Percentiles rank a stretch among this genome's conserved stretches.
phyloP scores from a whole-genome alignment of 176 grass and related monocot genomes.

The Eleusine coracana region DNA sequence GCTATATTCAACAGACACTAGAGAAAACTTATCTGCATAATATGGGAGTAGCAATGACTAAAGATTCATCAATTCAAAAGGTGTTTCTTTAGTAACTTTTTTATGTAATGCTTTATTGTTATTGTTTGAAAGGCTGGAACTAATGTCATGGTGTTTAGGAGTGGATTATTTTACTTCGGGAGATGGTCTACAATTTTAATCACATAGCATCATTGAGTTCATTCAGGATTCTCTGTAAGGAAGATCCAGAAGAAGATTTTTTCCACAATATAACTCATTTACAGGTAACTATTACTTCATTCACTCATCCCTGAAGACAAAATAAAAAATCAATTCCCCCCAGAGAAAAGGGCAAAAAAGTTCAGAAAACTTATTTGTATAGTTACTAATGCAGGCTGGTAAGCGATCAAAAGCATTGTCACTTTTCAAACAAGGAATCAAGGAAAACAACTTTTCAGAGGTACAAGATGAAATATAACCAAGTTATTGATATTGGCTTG shows the following conservation, averaged over 20 bases:
- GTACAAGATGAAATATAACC: conserved; percentile 43
- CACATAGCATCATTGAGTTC: conserved; percentile 68
- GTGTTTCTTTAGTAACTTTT: conserved; percentile 42
- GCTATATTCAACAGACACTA: conserved; percentile 63
- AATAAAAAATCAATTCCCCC: too few species aligned
- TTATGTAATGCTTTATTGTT: conserved; percentile 7
- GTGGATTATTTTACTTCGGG: conserved; percentile 86
- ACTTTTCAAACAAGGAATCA: conserved; percentile 71
- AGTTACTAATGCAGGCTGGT: conserved; percentile 60
- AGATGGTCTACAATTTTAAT: conserved; percentile 77
- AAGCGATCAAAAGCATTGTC: conserved; percentile 86
- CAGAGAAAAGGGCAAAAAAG: background rate
- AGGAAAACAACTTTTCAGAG: conserved; percentile 72
- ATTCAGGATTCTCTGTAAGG: conserved; percentile 74
- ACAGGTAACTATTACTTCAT: conserved; percentile 67
- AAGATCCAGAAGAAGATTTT: conserved; percentile 90
- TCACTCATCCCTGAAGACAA: background rate
- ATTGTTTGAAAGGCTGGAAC: conserved; percentile 19
- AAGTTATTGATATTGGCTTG: background rate
- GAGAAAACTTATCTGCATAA: conserved; percentile 80
- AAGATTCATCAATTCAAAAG: conserved; percentile 84
- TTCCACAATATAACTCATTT: conserved; percentile 94
- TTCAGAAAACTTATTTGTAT: conserved; percentile 32
- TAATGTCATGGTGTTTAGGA: conserved; percentile 56
- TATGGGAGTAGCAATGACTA: conserved; percentile 81